Evolutionary conservation across 345 rosid species (phyloP), one percentile per base, ranked within the genome.

Genomic region (Punica granatum): DNA sequence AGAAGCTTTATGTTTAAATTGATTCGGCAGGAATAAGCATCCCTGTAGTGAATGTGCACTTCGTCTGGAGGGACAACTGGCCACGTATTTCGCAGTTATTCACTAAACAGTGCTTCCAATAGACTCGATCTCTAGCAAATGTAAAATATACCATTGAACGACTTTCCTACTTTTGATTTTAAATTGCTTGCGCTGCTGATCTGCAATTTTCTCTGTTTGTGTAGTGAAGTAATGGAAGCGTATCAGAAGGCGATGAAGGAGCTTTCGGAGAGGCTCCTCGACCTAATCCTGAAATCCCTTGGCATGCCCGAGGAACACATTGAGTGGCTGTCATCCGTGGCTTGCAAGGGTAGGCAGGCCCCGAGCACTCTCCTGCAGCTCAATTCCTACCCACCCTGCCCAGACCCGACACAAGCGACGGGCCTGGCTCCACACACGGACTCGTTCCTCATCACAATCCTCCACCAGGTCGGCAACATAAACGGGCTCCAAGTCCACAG

Each of bases 341-440:
- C 58, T 11, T 0, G 12, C 30, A 26, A 3, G 30, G 25, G 58
- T 16, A 15, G 25, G 48, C 53, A 26, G 3, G 39, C 25, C 36
- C 9, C 75, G 3, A 71, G 65, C 64, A 43, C 80, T 0, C 81
- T 84, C 11, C 68, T 90, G 25, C 98, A 92, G 71, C 88, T 92
- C 41, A 92, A 92, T 78, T 87, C 86, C 9, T 92, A 90, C 74
- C 98, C 98, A 14, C 66, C 73, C 21, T 92, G 97, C 71, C 98
- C 95, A 0, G 73, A 90, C 49, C 98, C 97, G 0, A 70, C 74
- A 49, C 78, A 73, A 32, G 90, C 84, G 46, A 77, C 85, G 91
- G 98, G 98, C 58, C 76, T 92, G 68, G 95, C 96, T 21, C 87
- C 98, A 1, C 98, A 92, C 76, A 92, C 92, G 8, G 98, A 92